phyloP scores from a whole-genome alignment of 441 rosid genomes.

The Theobroma grandiflorum region DNA sequence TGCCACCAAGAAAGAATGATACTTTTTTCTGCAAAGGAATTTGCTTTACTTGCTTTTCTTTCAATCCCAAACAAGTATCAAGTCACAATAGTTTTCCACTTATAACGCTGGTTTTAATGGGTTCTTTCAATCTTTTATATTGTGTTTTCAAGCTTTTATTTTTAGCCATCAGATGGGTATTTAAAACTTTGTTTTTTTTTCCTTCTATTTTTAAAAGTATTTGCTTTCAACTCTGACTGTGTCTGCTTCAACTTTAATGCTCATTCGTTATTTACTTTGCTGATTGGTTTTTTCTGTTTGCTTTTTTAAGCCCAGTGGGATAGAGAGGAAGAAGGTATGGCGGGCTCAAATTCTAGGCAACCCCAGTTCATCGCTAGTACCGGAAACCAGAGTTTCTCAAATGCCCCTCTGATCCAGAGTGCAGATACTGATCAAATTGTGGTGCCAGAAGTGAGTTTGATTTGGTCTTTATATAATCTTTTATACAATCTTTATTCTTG shows the following conservation, averaged over 20 bases:
- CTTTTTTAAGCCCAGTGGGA: neutral
- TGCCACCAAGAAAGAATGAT: neutral
- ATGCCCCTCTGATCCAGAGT: slow-evolving; percentile 67
- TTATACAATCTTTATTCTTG: neutral
- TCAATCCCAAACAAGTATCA: neutral
- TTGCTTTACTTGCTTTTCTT: neutral
- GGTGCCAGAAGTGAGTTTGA: slow-evolving; percentile 69
- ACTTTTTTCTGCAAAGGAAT: neutral
- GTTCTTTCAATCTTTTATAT: no score
- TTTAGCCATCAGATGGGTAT: neutral
- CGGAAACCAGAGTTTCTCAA: slow-evolving; percentile 65
- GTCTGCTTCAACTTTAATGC: neutral
- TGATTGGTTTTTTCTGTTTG: neutral
- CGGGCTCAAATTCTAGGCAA: slow-evolving; percentile 44
- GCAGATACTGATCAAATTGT: slow-evolving; percentile 62
- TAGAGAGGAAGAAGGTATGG: slow-evolving; percentile 37
- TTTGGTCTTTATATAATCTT: neutral
- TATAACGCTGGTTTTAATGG: neutral
- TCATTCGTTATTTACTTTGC: neutral
- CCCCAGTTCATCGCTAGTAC: slow-evolving; percentile 76
- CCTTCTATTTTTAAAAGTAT: neutral
- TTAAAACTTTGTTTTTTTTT: neutral
- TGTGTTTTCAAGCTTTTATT: neutral
- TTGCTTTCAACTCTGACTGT: neutral
- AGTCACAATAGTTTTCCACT: no score